Evolutionary conservation across 495 filamentous ascomycete species (phyloP), one percentile per base, ranked within the genome.

Genomic region (Neurospora tetrasperma): DNA sequence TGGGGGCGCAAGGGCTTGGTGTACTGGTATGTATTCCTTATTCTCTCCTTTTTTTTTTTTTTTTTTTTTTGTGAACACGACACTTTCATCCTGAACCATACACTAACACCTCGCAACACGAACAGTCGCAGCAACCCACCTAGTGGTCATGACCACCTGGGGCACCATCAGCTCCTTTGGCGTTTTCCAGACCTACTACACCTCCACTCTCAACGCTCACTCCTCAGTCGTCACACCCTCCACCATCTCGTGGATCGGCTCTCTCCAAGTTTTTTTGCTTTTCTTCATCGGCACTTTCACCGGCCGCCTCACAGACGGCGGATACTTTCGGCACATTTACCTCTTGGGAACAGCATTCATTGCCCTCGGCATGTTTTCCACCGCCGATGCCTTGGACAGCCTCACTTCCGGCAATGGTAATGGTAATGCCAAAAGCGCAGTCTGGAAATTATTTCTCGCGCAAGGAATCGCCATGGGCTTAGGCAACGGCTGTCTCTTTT

Each of bases 401-500:
- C 35, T 38, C 4, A 5, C 35, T 38, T 38, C 35, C 5, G 5
- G 23, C 23, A 23, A 23, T 23, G 23, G 23, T 23, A 23, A 23
- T 23, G 23, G 23, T 23, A 1, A 23, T 23, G 35, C 35, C 4
- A 6, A 38, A 38, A 5, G 4, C 35, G 35, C 35, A 38, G 27
- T 74, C 5, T 75, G 74, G 89, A 93, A 96, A 73, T 78, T 97
- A 0, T 88, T 98, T 73, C 86, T 98, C 0, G 86, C 94, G 0
- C 94, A 97, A 77, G 94, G 94, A 76, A 86, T 96, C 16, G 88
- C 88, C n/a, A 86, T 88, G 73, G 93, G 94, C 0, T 74, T 97
- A 16, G 92, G 90, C 0, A 89, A 88, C 75, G 93, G 93, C 0
- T 86, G 90, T 4, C 82, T 93, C 74, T 96, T 93, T 79, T 91